Evolutionary conservation across 2,329 filamentous ascomycete species (phyloP).

Genomic region (Ramularia endophylla): DNA sequence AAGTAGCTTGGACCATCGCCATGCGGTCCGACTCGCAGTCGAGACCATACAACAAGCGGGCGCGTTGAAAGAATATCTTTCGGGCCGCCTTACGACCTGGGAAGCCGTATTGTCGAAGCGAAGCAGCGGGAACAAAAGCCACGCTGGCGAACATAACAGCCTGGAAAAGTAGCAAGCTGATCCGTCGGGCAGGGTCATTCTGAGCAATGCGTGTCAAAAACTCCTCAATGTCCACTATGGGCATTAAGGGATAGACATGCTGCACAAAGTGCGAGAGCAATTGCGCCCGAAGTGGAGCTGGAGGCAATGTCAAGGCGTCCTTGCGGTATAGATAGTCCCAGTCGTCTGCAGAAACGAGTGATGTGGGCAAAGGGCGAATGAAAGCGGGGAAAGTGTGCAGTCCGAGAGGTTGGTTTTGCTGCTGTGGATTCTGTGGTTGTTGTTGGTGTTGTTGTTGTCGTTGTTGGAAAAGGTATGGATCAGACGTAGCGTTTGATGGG

Average conservation of each 20-base stretch:
- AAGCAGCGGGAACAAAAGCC: constrained; percentile 6
- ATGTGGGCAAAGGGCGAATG: too few relatives aligned
- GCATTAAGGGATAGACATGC: constrained; percentile 9
- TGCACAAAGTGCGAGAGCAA: constrained; percentile 15
- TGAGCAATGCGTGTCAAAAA: constrained; percentile 9
- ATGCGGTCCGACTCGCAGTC: constrained; percentile 10
- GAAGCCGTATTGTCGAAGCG: constrained; percentile 5
- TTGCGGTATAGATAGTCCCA: too few relatives aligned
- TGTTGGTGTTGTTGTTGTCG: too few relatives aligned
- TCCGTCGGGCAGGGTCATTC: too few relatives aligned
- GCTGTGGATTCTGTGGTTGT: too few relatives aligned
- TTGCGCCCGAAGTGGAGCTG: too few relatives aligned
- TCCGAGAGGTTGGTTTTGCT: too few relatives aligned
- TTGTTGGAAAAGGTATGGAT: too few relatives aligned
- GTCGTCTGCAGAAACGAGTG: too few relatives aligned
- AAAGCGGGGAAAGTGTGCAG: too few relatives aligned
- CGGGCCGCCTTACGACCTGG: constrained; percentile 7
- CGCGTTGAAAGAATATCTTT: constrained; percentile 9
- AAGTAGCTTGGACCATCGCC: constrained; percentile 9
- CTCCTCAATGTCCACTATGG: constrained; percentile 10
- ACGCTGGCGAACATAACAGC: constrained; percentile 16
- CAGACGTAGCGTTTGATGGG: too few relatives aligned
- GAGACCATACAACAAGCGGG: constrained; percentile 12
- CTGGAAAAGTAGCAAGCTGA: constrained; percentile 14
- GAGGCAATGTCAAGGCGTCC: too few relatives aligned